Evolutionary conservation across 805 yeast species (phyloP), one percentile per base, ranked within the genome.

Genomic region (Schwanniomyces yamadae): DNA sequence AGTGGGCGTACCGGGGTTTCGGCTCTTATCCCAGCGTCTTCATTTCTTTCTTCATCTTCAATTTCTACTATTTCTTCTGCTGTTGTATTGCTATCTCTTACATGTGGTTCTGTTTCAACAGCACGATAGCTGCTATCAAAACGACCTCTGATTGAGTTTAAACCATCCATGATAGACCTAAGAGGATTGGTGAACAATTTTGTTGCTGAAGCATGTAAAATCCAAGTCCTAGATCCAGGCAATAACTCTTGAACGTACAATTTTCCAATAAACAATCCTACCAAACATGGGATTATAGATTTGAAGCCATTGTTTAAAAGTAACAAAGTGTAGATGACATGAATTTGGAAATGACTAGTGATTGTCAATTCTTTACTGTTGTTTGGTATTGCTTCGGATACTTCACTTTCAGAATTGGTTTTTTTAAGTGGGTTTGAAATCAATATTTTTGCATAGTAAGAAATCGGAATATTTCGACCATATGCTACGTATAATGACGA

Each of bases 1-100:
- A 81, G 57, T 0, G 85, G 77, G 34, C 86, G 57, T 9, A 71
- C 76, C 0, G 85, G 85, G 12, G 80, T 79, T 39, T 77, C 84
- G 6, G 75, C 74, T 31, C 75, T 52, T 13, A 67, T 67, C 37
- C 53, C 58, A 13, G 43, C 42, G 19, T 45, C 55, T 28, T 47
- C 48, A 16, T 55, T 55, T 28, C 54, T 55, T 8, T 45, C 53
- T 10, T 56, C 66, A 28, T 59, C 63, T 10, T 54, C 52, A 6
- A 36, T 46, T 3, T 54, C 59, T 17, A 46, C 54, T 4, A 31
- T 32, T 18, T 47, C 52, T 12, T 52, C 52, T 6, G 34, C 45
- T 24, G 30, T 27, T 10, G 36, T 19, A 17, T 35, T 29, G 9
- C 30, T 19, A 17, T 14, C 28, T 16, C 23, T 28, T 19, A 41